phyloP scores from a whole-genome alignment of 768 basidiomycete species.

The Boletellus ananiceps region DNA sequence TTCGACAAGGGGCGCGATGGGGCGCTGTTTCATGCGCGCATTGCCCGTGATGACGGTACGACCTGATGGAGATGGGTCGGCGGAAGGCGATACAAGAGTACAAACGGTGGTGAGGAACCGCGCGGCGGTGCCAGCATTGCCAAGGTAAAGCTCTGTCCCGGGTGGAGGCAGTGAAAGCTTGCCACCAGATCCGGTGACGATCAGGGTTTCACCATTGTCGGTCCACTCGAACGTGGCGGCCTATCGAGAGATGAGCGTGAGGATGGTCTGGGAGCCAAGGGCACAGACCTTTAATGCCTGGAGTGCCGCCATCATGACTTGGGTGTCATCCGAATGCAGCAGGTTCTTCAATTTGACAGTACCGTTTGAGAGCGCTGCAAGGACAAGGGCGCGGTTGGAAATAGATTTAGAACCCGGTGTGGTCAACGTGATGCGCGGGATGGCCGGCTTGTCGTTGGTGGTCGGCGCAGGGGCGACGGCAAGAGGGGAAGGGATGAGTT shows the following conservation, averaged over 20 bases:
- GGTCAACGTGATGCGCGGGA: constrained; percentile 56
- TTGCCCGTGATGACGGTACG: constrained; percentile 92
- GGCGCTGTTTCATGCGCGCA: constrained; percentile 97
- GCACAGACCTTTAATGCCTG: constrained; percentile 69
- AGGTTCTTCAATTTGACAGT: constrained; percentile 86
- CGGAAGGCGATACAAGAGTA: constrained; percentile 64
- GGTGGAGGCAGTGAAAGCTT: constrained; percentile 68
- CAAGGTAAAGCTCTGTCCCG: constrained; percentile 89
- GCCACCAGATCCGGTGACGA: constrained; percentile 86
- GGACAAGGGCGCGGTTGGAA: constrained; percentile 88
- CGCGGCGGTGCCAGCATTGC: constrained; percentile 96
- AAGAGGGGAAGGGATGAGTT: constrained; percentile 13
- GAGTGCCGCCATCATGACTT: constrained; percentile 97
- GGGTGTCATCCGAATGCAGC: constrained; percentile 95
- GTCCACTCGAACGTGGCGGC: constrained; percentile 94
- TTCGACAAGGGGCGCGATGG: constrained; percentile 91
- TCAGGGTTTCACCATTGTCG: constrained; percentile 91
- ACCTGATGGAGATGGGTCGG: constrained; percentile 33
- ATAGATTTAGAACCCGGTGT: constrained; percentile 97
- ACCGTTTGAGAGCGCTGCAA: constrained; percentile 88
- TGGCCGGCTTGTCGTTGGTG: neutral
- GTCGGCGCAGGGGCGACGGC: neutral
- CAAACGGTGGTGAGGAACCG: constrained; percentile 97
- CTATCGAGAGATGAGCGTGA: constrained; percentile 33
- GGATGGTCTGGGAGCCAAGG: neutral